phyloP scores from a whole-genome alignment of 257 asterid genomes.

The Scutellaria barbata region DNA sequence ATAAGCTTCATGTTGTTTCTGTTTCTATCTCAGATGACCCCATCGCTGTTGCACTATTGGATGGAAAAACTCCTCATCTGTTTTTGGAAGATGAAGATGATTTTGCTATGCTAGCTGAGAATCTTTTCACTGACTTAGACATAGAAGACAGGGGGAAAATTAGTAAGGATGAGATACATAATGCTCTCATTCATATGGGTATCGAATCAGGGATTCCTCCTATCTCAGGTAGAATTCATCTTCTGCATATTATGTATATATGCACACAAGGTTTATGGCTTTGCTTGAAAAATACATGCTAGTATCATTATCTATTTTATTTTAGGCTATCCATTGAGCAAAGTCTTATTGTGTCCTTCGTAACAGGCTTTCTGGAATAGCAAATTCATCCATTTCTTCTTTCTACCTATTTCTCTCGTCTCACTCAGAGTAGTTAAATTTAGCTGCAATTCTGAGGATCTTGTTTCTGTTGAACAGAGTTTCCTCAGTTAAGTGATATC shows the following conservation, averaged over 20 bases:
- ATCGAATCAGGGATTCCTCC: conserved; percentile 67
- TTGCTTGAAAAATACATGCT: conserved; percentile 19
- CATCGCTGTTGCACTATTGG: conserved; percentile 52
- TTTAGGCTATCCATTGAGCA: background rate
- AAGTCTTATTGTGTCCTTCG: background rate
- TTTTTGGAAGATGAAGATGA: conserved; percentile 73
- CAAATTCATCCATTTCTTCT: background rate
- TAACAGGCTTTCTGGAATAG: background rate
- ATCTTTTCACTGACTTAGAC: conserved; percentile 67
- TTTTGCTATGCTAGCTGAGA: conserved; percentile 71
- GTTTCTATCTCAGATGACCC: conserved; percentile 52
- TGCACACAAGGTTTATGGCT: background rate
- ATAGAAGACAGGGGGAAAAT: conserved; percentile 61
- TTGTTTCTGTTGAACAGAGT: conserved; percentile 46
- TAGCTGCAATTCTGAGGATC: conserved; percentile 15
- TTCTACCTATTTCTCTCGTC: background rate
- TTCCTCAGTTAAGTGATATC: conserved; percentile 55
- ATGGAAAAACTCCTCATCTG: conserved; percentile 47
- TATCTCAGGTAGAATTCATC: conserved; percentile 47
- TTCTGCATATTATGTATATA: background rate
- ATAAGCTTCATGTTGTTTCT: conserved; percentile 21
- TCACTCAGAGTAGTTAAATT: background rate
- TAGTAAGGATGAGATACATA: conserved; percentile 52
- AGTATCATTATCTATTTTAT: background rate
- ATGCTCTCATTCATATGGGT: conserved; percentile 59